A percentile compares a stretch with the other conserved stretches of the same genome.
Evolutionary conservation across 305 asterid genomes (phyloP).

Genomic region (Lippia alba): DNA sequence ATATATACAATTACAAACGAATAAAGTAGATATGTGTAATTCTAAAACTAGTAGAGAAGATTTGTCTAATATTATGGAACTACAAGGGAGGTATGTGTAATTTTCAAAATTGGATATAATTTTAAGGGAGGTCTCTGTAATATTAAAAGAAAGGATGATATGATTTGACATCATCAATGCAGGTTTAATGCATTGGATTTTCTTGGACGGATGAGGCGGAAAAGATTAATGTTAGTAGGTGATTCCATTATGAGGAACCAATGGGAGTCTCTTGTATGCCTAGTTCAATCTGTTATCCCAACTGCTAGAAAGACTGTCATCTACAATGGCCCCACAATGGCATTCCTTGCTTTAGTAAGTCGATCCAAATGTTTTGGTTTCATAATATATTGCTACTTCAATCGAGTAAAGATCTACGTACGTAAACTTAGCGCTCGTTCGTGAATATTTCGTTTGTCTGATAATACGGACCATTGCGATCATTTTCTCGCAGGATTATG

Average conservation of each 20-base stretch:
- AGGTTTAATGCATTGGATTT: slow-evolving; percentile 91
- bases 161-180: slow-evolving; percentile 15
- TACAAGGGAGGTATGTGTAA: too few species aligned
- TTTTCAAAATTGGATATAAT: too few species aligned
- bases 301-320: slow-evolving; percentile 67
- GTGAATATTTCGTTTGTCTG: background rate
- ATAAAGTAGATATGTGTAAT: too few species aligned
- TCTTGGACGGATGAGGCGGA: slow-evolving; percentile 85
- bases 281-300: slow-evolving; percentile 83
- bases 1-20: too few species aligned
- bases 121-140: too few species aligned
- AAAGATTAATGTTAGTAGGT: slow-evolving; percentile 88
- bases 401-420: background rate
- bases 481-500: slow-evolving; percentile 61
- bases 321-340: slow-evolving; percentile 86
- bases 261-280: slow-evolving; percentile 94
- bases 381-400: background rate
- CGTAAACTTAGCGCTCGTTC: background rate
- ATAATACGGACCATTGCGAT: too few species aligned
- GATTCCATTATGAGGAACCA: slow-evolving; percentile 94
- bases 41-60: too few species aligned
- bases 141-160: too few species aligned
- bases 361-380: background rate
- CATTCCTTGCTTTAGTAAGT: slow-evolving; percentile 88
- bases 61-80: too few species aligned